phyloP scores from a whole-genome alignment of 352 stramenopile genomes.

The Phytophthora foliorum region DNA sequence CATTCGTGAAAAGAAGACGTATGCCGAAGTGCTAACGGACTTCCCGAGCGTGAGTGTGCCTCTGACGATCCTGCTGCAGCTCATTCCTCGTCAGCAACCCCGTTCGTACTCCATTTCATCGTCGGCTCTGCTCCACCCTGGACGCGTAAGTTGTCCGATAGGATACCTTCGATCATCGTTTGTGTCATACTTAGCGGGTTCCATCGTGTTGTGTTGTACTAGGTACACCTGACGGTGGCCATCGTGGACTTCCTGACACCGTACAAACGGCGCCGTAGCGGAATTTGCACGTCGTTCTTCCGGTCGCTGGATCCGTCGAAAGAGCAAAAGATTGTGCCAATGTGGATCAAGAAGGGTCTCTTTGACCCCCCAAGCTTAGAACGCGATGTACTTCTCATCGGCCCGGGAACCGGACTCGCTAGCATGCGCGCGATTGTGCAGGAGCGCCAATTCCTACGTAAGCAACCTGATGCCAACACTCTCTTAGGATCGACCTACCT shows the following conservation, averaged over 20 bases:
- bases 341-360: conserved; percentile 91
- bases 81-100: conserved; percentile 88
- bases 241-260: conserved; percentile 93
- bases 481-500: conserved; percentile 53
- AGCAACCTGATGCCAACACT: conserved; percentile 15
- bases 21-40: conserved; percentile 88
- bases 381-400: conserved; percentile 87
- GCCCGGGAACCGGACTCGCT: conserved; percentile 91
- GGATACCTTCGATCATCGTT: neutral
- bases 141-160: conserved; percentile 39
- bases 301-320: conserved; percentile 58
- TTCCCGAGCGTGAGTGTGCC: conserved; percentile 84
- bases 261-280: conserved; percentile 86
- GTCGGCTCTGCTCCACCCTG: conserved; percentile 66
- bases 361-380: conserved; percentile 67
- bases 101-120: conserved; percentile 95
- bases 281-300: conserved; percentile 90
- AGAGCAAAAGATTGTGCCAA: conserved; percentile 51
- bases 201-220: conserved; percentile 13
- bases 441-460: conserved; percentile 71
- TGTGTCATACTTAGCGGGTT: conserved; percentile 12
- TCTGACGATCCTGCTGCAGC: conserved; percentile 78
- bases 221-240: conserved; percentile 87
- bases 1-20: conserved; percentile 93
- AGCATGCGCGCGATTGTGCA: conserved; percentile 92